Percentiles rank a stretch among this genome's conserved stretches.
Conservation (phyloP, 306 rosid species). For the Arachis hypogaea region DNA sequence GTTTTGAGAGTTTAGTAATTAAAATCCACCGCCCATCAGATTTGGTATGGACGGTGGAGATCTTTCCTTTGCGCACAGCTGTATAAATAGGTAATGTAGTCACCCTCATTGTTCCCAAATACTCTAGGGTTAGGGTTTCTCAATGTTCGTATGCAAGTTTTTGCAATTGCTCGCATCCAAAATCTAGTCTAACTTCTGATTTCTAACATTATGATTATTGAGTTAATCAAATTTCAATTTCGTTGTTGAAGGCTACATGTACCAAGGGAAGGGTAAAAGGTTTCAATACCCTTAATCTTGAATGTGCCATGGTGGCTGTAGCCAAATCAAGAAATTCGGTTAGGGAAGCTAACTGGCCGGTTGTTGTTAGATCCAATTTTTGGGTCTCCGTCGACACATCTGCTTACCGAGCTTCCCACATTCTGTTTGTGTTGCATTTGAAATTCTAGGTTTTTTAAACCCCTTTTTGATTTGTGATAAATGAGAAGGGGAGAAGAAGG, state of each 20-base stretch:
- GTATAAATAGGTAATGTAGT: background rate
- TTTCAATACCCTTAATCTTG: constrained; percentile 65
- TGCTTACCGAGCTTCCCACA: constrained; percentile 97
- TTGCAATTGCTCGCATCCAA: background rate
- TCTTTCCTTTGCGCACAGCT: background rate
- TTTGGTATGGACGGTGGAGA: constrained; percentile 34
- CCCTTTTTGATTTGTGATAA: background rate
- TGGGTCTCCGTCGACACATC: constrained; percentile 65
- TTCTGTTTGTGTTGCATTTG: background rate
- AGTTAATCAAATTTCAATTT: background rate
- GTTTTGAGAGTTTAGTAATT: too few relatives aligned
- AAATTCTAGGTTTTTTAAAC: background rate
- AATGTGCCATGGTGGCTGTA: constrained; percentile 89
- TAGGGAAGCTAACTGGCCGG: constrained; percentile 82
- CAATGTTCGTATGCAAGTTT: too few relatives aligned
- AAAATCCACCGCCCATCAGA: background rate
- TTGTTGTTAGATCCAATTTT: constrained; percentile 50
- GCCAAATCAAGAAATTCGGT: constrained; percentile 48
- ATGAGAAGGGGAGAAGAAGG: constrained; percentile 71
- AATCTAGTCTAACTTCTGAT: too few relatives aligned
- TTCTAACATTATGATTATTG: background rate
- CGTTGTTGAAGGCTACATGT: constrained; percentile 57
- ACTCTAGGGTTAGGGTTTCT: constrained; percentile 12
- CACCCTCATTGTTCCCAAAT: background rate
- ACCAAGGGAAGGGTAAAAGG: constrained; percentile 71